These are phyloP conservation scores for Auriscalpium orientale DNA, from an alignment of 768 basidiomycete genomes.

Conservation along the genomic window DNA sequence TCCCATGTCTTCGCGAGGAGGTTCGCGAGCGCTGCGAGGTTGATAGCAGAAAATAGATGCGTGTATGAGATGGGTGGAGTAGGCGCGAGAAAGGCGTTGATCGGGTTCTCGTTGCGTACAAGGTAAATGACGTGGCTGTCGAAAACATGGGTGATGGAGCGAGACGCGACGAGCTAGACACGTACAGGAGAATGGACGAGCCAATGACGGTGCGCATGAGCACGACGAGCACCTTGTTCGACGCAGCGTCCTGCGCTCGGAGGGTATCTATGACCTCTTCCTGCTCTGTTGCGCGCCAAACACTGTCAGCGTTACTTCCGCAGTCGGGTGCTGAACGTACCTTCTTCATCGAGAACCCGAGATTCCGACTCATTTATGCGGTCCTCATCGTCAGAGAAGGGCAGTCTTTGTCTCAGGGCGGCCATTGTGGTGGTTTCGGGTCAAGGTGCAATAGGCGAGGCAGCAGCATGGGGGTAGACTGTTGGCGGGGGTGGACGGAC, in stretches of 20 bases:
- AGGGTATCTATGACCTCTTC: slow-evolving; percentile 47
- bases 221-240: slow-evolving; percentile 34
- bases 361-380: background rate
- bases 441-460: background rate
- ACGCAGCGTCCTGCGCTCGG: slow-evolving; percentile 34
- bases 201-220: slow-evolving; percentile 26
- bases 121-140: slow-evolving; percentile 44
- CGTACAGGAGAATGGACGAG: slow-evolving; percentile 5
- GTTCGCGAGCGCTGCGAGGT: slow-evolving; percentile 2
- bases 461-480: background rate
- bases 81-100: slow-evolving; percentile 34
- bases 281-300: slow-evolving; percentile 39
- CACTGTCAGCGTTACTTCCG: background rate
- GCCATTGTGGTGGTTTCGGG: background rate
- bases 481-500: background rate
- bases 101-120: slow-evolving; percentile 37
- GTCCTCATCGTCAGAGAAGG: background rate
- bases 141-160: background rate
- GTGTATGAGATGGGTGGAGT: slow-evolving; percentile 7
- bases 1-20: background rate
- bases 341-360: background rate
- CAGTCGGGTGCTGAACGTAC: background rate
- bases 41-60: slow-evolving; percentile 15
- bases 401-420: background rate
- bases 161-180: background rate